These are phyloP conservation scores for Aristolochia fimbriata DNA, from an alignment of 164 flowering plant species.

Conservation along the genomic window DNA sequence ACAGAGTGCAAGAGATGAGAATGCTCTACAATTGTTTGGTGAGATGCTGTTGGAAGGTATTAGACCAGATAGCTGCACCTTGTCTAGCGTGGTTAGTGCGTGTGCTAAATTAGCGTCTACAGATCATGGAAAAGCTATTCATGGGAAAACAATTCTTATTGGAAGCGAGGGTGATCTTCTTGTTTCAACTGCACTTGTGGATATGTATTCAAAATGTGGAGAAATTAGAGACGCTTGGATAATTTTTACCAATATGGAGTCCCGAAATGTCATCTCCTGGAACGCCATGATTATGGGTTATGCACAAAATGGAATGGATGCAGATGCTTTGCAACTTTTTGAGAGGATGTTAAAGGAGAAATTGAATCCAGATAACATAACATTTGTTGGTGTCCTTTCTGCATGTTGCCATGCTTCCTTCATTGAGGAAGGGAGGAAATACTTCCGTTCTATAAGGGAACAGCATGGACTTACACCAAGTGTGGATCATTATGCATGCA, in stretches of 20 bases:
- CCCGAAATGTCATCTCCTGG: slow-evolving; percentile 30
- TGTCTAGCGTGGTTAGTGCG: slow-evolving; percentile 34
- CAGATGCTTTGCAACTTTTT: slow-evolving; percentile 39
- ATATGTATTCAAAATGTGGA: slow-evolving; percentile 68
- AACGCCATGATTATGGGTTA: slow-evolving; percentile 28
- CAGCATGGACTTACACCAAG: slow-evolving; percentile 33
- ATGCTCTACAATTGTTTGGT: slow-evolving; percentile 29
- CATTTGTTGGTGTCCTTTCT: slow-evolving; percentile 43
- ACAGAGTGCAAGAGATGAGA: slow-evolving; percentile 38
- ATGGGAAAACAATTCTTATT: slow-evolving; percentile 23
- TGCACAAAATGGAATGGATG: slow-evolving; percentile 41
- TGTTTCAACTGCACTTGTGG: slow-evolving; percentile 44
- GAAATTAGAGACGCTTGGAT: slow-evolving; percentile 25
- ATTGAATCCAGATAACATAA: slow-evolving; percentile 42
- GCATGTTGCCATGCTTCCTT: slow-evolving; percentile 32
- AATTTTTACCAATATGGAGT: slow-evolving; percentile 29
- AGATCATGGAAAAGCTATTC: slow-evolving; percentile 36
- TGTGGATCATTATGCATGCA: slow-evolving; percentile 48
- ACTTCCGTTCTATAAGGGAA: slow-evolving; percentile 34
- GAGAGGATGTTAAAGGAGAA: slow-evolving; percentile 33
- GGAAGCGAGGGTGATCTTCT: slow-evolving; percentile 32
- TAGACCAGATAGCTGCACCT: slow-evolving; percentile 32
- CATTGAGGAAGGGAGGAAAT: slow-evolving; percentile 31
- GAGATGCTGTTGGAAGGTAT: slow-evolving; percentile 30
- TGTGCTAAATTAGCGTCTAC: slow-evolving; percentile 42